These are phyloP conservation scores for Primulina eburnea DNA, from an alignment of 257 asterid genomes.

Conservation along the genomic window DNA sequence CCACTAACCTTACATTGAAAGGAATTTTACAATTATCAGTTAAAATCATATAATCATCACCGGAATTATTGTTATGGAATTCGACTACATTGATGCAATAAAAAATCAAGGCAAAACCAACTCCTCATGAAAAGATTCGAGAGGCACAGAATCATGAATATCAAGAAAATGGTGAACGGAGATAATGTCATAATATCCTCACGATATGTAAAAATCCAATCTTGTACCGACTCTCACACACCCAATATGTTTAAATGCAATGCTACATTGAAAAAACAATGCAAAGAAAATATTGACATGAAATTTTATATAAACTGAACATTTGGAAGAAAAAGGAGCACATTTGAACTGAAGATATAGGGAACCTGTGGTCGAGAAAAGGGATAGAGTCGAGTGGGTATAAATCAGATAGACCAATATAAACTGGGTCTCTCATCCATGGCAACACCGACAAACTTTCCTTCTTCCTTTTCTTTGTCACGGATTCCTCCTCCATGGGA, in stretches of 20 bases:
- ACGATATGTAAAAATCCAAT: neutral
- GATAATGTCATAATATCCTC: too few species aligned
- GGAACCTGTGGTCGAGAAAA: slow-evolving; percentile 64
- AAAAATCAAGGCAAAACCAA: neutral
- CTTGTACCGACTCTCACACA: neutral
- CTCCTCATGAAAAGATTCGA: too few species aligned
- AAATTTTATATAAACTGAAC: neutral
- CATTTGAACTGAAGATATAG: neutral
- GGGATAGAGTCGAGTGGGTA: slow-evolving; percentile 53
- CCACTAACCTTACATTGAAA: slow-evolving; percentile 52
- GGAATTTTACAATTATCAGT: neutral
- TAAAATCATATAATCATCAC: neutral
- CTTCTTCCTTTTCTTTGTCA: slow-evolving; percentile 32
- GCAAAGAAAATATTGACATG: too few species aligned
- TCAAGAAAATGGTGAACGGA: neutral
- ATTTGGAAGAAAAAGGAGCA: neutral
- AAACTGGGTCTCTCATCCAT: slow-evolving; percentile 89
- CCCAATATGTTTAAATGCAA: neutral
- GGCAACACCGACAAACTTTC: slow-evolving; percentile 54
- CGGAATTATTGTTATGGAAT: neutral
- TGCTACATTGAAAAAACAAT: neutral
- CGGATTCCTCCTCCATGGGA: slow-evolving; percentile 25
- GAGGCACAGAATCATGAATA: neutral
- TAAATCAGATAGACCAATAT: slow-evolving; percentile 41
- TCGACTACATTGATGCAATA: neutral